Base-by-base conservation (phyloP, 176 grass and related monocot species). In the Oryza glaberrima region DNA sequence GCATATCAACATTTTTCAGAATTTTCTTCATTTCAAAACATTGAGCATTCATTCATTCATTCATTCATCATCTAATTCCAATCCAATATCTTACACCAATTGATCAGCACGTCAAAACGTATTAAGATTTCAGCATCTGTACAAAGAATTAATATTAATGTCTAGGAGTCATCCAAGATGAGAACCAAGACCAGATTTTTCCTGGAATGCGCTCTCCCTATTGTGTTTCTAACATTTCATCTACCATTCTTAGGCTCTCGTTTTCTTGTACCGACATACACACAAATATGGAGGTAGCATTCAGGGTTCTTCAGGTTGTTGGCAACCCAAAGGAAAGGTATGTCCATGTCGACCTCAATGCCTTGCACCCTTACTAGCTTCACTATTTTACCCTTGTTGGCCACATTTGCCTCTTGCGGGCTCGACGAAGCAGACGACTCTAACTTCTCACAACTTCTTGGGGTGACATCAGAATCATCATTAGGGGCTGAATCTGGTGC, bases 281-380 rank as follows among this genome's bases (percentile, higher is more conserved):
- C 83, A 77, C 94, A 99, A 0, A 96, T 68, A 73, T 99, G 96
- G 81, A 99, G 88, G 77, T 87, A 99, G 78, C 83, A 90, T 67
- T 99, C 96, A 12, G 96, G 93, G 86, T 88, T 90, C 71, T 90
- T 99, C 22, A 99, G 86, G 72, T 89, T 92, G 79, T 96, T 96
- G 80, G 91, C 94, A 9, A 96, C 84, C 96, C 96, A 99, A 11
- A 90, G 88, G 79, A 99, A 99, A 3, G 94, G 96, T 70, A 92
- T 92, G 81, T 96, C 82, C 88, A 88, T 86, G 63, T 91, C 86
- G 6, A 88, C 78, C 70, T 99, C 91, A 5, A 99, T 92, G 66
- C 96, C 96, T 79, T 99, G 94, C 34, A 99, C 84, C 36, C 94
- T 93, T 47, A 96, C 89, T 78, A 99, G 70, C 77, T 84, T 92